phyloP scores from a whole-genome alignment of 2,329 filamentous ascomycete species.

The Colletotrichum chrysophilum region DNA sequence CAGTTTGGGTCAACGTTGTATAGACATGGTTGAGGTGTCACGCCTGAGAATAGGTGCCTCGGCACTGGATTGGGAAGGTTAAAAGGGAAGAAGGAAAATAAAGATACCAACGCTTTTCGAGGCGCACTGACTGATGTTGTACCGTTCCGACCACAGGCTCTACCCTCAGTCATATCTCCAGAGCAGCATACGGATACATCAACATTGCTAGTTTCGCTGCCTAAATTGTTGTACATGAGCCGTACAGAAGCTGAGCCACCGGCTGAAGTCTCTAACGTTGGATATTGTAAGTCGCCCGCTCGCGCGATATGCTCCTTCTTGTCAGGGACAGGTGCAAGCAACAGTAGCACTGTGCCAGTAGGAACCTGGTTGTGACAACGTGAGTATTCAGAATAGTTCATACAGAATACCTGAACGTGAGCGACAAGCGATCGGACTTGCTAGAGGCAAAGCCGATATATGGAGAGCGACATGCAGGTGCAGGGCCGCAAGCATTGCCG shows the following conservation, averaged over 20 bases:
- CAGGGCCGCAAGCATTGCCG: slow-evolving; percentile 14
- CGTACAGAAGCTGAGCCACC: neutral
- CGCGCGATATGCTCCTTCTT: neutral
- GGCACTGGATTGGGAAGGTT: neutral
- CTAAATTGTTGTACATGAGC: neutral
- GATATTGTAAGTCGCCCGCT: neutral
- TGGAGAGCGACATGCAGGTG: neutral
- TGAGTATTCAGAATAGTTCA: neutral
- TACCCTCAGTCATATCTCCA: neutral
- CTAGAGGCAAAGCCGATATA: neutral
- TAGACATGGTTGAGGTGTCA: neutral
- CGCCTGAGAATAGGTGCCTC: neutral
- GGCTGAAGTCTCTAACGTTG: neutral
- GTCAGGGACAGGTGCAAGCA: neutral
- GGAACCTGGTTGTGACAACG: neutral
- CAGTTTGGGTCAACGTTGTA: neutral
- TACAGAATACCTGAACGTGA: neutral
- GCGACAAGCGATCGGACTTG: neutral
- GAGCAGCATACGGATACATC: neutral
- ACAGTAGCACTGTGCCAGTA: neutral
- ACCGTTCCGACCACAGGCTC: neutral
- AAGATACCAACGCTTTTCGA: slow-evolving; percentile 7
- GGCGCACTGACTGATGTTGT: neutral
- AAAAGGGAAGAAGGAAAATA: neutral
- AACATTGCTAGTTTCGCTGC: neutral